Percentiles rank a stretch among this genome's conserved stretches.
These are phyloP conservation scores for Periconia digitata DNA, from an alignment of 2,329 filamentous ascomycete species.

Conservation along the genomic window DNA sequence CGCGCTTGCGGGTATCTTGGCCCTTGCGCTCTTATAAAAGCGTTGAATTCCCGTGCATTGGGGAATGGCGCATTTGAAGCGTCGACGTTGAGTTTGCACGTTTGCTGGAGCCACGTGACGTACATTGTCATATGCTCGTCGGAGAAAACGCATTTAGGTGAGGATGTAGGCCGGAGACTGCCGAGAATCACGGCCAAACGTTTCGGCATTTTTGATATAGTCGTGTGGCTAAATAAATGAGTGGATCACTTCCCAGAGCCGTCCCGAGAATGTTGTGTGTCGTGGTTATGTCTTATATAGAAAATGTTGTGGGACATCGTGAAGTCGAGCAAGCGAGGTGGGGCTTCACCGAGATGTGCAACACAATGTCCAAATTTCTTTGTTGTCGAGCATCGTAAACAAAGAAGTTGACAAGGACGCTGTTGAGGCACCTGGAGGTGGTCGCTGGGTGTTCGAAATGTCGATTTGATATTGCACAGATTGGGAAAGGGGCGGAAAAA, in stretches of 20 bases:
- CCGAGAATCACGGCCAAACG: not conserved
- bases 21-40: not conserved
- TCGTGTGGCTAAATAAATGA: not conserved
- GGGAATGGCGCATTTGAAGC: conserved; percentile 1
- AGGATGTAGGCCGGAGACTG: not conserved
- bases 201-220: conserved; percentile 5
- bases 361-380: not conserved
- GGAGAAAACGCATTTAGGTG: not conserved
- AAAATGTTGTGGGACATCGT: not conserved
- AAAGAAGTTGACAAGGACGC: not conserved
- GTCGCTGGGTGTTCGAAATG: no score
- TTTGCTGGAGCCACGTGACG: not conserved
- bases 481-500: no score
- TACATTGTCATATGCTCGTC: conserved; percentile 1
- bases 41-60: conserved; percentile 1
- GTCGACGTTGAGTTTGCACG: not conserved
- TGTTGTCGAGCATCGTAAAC: not conserved
- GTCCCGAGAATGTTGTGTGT: no score
- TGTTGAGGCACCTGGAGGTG: no score
- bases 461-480: no score
- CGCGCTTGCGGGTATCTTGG: not conserved
- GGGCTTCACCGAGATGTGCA: not conserved
- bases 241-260: not conserved
- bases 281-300: not conserved
- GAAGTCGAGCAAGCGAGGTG: not conserved